Conservation (phyloP, 345 rosid genomes). For the Pistacia vera region DNA sequence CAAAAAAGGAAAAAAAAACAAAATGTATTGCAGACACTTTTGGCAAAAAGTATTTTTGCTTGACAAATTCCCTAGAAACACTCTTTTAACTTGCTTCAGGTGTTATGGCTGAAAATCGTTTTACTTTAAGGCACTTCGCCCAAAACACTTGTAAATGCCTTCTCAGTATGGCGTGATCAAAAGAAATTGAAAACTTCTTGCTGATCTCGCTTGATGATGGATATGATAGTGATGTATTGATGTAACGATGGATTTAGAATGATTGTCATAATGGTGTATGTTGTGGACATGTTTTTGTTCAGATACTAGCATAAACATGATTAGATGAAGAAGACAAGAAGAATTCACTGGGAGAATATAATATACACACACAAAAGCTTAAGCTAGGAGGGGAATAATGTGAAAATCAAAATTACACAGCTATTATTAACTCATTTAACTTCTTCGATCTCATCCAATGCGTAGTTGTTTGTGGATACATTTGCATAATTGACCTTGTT, state of each 20-base stretch:
- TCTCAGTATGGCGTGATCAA: too few species aligned
- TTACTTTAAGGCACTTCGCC: too few species aligned
- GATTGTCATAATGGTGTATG: neutral
- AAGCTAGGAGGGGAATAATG: slow-evolving; percentile 23
- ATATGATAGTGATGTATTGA: too few species aligned
- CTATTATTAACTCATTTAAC: slow-evolving; percentile 41
- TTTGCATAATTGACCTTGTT: slow-evolving; percentile 85
- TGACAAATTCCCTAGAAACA: too few species aligned
- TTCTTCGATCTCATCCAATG: slow-evolving; percentile 87
- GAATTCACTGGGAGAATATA: slow-evolving; percentile 24
- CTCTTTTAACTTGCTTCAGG: too few species aligned
- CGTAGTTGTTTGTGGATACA: slow-evolving; percentile 94
- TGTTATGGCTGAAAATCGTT: too few species aligned
- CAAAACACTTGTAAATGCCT: too few species aligned
- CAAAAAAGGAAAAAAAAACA: too few species aligned
- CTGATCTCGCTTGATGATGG: too few species aligned
- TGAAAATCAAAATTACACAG: slow-evolving; percentile 26
- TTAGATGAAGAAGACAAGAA: neutral
- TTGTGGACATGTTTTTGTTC: neutral
- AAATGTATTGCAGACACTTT: too few species aligned
- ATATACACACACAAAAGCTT: slow-evolving; percentile 35
- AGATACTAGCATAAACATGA: slow-evolving; percentile 10
- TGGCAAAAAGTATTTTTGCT: too few species aligned
- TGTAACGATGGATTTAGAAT: neutral
- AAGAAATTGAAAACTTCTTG: too few species aligned